Base-by-base conservation (phyloP, 192 early-diverging fungal species). In the Dissophora globulifera region DNA sequence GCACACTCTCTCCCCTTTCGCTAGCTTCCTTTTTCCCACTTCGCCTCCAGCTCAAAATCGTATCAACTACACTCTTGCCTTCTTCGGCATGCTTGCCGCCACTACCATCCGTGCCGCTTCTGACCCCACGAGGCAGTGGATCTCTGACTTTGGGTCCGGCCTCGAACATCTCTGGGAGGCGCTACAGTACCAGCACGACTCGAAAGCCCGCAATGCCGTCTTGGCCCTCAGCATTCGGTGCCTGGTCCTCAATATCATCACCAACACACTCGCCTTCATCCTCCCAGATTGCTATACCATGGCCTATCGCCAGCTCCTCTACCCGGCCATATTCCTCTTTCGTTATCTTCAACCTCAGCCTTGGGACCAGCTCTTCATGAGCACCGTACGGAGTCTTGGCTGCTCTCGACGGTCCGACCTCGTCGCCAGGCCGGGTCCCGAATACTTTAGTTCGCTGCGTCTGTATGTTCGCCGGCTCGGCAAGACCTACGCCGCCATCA, bases 331-430 rank as follows among this genome's bases (percentile, higher is more conserved):
- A 19, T 20, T 71, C 1, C 45, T 71, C 38, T 62, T 30, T n/a
- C 53, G 69, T 9, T 71, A 71, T 16, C 20, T 57, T n/a, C 10
- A 46, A 12, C 69, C 69, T 2, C 26, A 33, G 17, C 46, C 45
- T 40, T 71, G 69, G 69, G 69, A 71, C 47, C 22, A 50, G 2
- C 45, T 71, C n/a, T 71, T 71, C 43, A 71, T 50, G 17, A n/a
- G 10, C 33, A 62, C 69, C 16, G 53, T 62, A 10, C 57, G 32
- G 17, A 23, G n/a, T 13, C 46, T 71, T 6, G 60, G 60, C 25
- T 62, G 60, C 25, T 27, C 59, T 8, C 53, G 57, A 4, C 59
- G 69, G 4, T 30, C 69, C 17, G 69, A 71, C 29, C 53, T 71
- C 33, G 46, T 57, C 20, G 59, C 69, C 10, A 62, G 62, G 30